phyloP scores from a whole-genome alignment of 2,329 filamentous ascomycete genomes.

The Neofusicoccum ribis region DNA sequence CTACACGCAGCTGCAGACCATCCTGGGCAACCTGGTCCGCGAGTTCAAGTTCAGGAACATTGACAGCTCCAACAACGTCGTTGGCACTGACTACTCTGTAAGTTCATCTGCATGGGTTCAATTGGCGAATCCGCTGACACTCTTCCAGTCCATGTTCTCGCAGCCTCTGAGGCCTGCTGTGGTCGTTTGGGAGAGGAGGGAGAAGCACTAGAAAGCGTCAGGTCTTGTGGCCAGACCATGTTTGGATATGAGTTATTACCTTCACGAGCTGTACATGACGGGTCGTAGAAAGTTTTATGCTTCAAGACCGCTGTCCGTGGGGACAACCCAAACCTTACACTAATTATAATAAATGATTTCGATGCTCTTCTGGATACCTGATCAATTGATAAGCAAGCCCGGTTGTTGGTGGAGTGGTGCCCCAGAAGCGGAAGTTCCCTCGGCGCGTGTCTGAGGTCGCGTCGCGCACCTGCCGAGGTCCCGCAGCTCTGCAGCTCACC shows the following conservation, averaged over 20 bases:
- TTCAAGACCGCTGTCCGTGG: slow-evolving; percentile 10
- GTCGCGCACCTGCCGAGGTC: slow-evolving; percentile 10
- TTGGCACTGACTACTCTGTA: slow-evolving; percentile 67
- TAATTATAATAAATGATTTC: slow-evolving; percentile 7
- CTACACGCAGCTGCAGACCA: slow-evolving; percentile 86
- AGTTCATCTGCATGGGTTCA: slow-evolving; percentile 33
- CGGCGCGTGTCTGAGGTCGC: neutral
- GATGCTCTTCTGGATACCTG: neutral
- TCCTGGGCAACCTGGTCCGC: slow-evolving; percentile 74
- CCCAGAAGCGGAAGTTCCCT: neutral
- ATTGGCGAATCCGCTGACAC: slow-evolving; percentile 19
- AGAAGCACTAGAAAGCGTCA: slow-evolving; percentile 22
- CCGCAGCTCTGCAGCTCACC: slow-evolving; percentile 5
- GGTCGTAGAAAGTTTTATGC: slow-evolving; percentile 3
- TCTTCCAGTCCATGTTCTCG: slow-evolving; percentile 41
- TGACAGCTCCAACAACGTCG: slow-evolving; percentile 67
- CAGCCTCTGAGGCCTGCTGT: slow-evolving; percentile 49
- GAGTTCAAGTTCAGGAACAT: slow-evolving; percentile 77
- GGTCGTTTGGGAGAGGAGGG: slow-evolving; percentile 73
- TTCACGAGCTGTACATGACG: slow-evolving; percentile 12
- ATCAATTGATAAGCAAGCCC: neutral
- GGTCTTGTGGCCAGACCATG: neutral
- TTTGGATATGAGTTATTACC: slow-evolving; percentile 1
- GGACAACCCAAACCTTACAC: neutral
- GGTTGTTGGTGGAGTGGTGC: neutral